Evolutionary conservation across 768 basidiomycete species (phyloP).

Genomic region (Tulasnella sp.): DNA sequence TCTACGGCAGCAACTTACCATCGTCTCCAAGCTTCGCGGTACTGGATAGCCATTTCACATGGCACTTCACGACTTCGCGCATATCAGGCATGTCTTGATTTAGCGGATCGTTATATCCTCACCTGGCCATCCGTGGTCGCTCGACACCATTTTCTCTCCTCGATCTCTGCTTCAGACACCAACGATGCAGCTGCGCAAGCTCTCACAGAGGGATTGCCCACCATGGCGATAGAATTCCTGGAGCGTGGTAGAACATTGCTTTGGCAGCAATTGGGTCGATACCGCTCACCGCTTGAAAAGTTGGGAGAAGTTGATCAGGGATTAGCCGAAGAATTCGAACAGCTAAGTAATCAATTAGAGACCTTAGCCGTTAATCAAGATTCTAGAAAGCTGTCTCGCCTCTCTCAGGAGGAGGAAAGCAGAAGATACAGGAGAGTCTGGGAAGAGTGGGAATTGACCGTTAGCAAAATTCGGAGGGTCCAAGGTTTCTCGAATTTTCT

Average conservation of each 20-base stretch:
- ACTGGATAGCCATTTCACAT: no score
- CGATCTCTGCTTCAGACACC: not conserved
- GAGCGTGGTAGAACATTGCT: not conserved
- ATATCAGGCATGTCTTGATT: no score
- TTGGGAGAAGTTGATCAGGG: not conserved
- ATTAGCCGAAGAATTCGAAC: conserved; percentile 4
- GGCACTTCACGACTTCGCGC: no score
- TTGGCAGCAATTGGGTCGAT: not conserved
- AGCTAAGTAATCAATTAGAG: not conserved
- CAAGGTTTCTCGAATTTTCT: conserved; percentile 6
- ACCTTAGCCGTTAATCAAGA: not conserved
- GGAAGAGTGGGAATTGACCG: not conserved
- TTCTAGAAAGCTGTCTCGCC: not conserved
- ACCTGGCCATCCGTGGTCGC: no score
- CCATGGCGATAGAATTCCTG: not conserved
- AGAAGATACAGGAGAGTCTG: not conserved
- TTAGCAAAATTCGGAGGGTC: not conserved
- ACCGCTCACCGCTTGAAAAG: not conserved
- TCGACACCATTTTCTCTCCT: not conserved
- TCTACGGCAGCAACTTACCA: no score
- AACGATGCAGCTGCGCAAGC: not conserved
- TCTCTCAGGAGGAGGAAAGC: no score
- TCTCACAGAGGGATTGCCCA: not conserved
- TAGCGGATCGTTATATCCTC: no score
- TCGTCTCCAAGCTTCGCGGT: no score